phyloP scores from a whole-genome alignment of 2,329 filamentous ascomycete genomes.

The Huntiella savannae region DNA sequence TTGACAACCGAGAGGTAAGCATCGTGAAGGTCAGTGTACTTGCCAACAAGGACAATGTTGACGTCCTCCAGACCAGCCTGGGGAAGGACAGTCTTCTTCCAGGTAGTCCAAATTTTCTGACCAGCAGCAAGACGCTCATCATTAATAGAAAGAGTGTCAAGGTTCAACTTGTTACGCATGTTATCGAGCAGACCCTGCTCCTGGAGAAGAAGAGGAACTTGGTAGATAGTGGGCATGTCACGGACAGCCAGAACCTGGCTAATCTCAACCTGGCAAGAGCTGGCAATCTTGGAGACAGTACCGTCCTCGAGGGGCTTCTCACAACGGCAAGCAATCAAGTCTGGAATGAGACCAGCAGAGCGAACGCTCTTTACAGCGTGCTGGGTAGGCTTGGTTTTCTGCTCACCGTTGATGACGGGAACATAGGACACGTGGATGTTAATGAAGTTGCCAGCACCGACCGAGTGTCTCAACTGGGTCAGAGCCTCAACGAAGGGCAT shows the following conservation, averaged over 20 bases:
- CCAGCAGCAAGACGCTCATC: slow-evolving; percentile 42
- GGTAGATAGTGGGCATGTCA: slow-evolving; percentile 80
- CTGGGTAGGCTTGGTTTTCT: slow-evolving; percentile 97
- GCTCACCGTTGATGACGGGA: slow-evolving; percentile 48
- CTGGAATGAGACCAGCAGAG: slow-evolving; percentile 55
- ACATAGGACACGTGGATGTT: slow-evolving; percentile 82
- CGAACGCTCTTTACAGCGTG: slow-evolving; percentile 70
- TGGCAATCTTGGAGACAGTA: slow-evolving; percentile 74
- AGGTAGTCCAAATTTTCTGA: slow-evolving; percentile 52
- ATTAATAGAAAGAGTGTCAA: slow-evolving; percentile 37
- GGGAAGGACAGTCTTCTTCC: slow-evolving; percentile 51
- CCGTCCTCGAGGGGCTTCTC: slow-evolving; percentile 51
- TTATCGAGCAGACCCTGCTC: slow-evolving; percentile 55
- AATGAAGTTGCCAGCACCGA: slow-evolving; percentile 62
- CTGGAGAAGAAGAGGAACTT: slow-evolving; percentile 81
- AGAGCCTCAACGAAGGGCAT: slow-evolving; percentile 78
- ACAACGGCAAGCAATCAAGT: slow-evolving; percentile 85
- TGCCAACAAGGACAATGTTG: slow-evolving; percentile 74
- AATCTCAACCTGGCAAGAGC: slow-evolving; percentile 69
- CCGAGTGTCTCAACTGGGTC: slow-evolving; percentile 54
- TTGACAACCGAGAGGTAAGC: slow-evolving; percentile 74
- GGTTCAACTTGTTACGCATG: slow-evolving; percentile 44
- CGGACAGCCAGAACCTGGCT: slow-evolving; percentile 79
- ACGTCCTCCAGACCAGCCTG: slow-evolving; percentile 51
- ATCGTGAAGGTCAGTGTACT: slow-evolving; percentile 73